Conservation (phyloP, 176 grass and related monocot genomes). For the Bonia amplexicaulis region DNA sequence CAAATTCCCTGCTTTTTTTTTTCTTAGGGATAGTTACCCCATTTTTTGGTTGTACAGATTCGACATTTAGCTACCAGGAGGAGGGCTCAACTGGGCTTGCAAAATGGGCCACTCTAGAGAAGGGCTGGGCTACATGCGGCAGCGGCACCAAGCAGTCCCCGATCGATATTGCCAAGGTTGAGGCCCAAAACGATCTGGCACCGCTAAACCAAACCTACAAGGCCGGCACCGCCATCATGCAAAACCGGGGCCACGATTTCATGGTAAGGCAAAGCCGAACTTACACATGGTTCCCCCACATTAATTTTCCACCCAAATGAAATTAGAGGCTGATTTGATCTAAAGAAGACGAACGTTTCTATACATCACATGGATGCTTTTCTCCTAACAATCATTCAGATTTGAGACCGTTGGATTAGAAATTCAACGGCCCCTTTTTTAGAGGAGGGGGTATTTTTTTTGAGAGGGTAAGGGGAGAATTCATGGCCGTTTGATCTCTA, state of each 20-base stretch:
- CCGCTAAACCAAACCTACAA: conserved; percentile 32
- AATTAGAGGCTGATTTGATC: no score
- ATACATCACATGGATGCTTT: no score
- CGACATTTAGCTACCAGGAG: conserved; percentile 31
- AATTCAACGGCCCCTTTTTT: no score
- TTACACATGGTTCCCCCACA: no score
- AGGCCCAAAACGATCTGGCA: conserved; percentile 15
- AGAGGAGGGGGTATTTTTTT: no score
- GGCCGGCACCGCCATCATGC: neutral
- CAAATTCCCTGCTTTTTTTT: no score
- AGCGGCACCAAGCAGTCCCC: conserved; percentile 62
- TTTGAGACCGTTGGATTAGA: no score
- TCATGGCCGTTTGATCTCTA: no score
- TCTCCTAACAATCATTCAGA: no score
- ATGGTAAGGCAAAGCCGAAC: conserved; percentile 18
- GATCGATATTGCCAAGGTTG: conserved; percentile 44
- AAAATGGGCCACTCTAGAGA: conserved; percentile 38
- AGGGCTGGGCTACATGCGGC: conserved; percentile 48
- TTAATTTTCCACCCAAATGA: no score
- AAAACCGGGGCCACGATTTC: conserved; percentile 68
- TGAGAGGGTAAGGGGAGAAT: no score
- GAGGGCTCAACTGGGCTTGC: conserved; percentile 23
- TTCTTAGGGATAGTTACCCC: neutral
- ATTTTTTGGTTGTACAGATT: conserved; percentile 19
- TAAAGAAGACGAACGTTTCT: no score